These are phyloP conservation scores for Fistulinella cinereoalba DNA, from an alignment of 1,284 basidiomycete species.

Conservation along the genomic window DNA sequence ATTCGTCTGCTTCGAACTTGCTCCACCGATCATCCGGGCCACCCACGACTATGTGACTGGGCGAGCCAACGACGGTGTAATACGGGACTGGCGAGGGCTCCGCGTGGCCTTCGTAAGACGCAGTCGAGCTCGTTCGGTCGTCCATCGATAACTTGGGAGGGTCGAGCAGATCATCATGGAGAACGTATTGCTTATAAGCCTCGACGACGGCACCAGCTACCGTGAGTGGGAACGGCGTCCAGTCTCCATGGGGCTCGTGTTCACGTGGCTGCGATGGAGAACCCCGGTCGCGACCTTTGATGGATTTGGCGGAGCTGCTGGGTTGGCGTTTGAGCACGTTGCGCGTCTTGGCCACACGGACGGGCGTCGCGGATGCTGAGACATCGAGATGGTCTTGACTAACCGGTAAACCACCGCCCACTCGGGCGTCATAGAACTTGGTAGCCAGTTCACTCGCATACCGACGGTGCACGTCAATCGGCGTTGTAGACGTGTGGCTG, in stretches of 20 bases:
- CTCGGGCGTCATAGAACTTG: slow-evolving; percentile 2
- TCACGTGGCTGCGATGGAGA: slow-evolving; percentile 1
- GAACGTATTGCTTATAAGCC: slow-evolving; percentile 56
- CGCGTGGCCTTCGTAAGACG: slow-evolving; percentile 17
- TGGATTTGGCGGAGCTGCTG: slow-evolving; percentile 36
- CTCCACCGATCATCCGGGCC: slow-evolving; percentile 37
- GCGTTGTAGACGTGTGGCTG: neutral
- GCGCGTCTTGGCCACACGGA: slow-evolving; percentile 28
- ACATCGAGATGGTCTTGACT: slow-evolving; percentile 14
- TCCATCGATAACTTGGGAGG: slow-evolving; percentile 11
- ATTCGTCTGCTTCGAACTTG: slow-evolving; percentile 6
- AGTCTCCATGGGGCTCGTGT: no score
- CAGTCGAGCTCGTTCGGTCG: slow-evolving; percentile 6
- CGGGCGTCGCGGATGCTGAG: neutral
- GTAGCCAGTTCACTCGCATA: slow-evolving; percentile 15
- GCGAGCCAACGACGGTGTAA: slow-evolving; percentile 52
- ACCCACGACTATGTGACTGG: slow-evolving; percentile 43
- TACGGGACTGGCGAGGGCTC: slow-evolving; percentile 39
- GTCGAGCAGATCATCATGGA: slow-evolving; percentile 17
- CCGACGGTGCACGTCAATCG: slow-evolving; percentile 20
- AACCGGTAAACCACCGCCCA: neutral
- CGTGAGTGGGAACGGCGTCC: no score
- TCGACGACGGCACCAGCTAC: slow-evolving; percentile 56
- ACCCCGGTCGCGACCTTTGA: slow-evolving; percentile 20
- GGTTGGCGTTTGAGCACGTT: slow-evolving; percentile 48